These are phyloP conservation scores for Cephalotrichum gorgonifer DNA, from an alignment of 2,329 filamentous ascomycete species.

Conservation along the genomic window DNA sequence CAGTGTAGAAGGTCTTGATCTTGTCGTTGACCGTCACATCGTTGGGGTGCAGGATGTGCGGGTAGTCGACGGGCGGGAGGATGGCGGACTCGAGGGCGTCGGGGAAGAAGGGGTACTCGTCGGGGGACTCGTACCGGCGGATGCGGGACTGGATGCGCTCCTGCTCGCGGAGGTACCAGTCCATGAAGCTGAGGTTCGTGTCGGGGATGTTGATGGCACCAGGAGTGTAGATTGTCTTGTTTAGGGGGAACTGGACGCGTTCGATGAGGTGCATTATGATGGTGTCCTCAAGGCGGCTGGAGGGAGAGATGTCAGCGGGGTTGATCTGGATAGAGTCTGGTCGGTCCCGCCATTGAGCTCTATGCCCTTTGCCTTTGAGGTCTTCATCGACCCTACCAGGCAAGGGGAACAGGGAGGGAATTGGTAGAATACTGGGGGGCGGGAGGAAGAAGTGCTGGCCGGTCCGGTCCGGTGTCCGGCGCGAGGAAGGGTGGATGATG, in stretches of 20 bases:
- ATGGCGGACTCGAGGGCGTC: conserved; percentile 68
- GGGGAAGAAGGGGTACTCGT: conserved; percentile 97
- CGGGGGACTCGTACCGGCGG: conserved; percentile 87
- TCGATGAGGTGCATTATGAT: conserved; percentile 97
- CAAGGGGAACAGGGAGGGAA: no score
- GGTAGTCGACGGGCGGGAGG: conserved; percentile 81
- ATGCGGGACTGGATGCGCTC: conserved; percentile 87
- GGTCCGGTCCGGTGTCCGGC: no score
- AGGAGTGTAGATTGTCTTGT: conserved; percentile 74
- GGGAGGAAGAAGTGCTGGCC: not conserved
- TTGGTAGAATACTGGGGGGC: not conserved
- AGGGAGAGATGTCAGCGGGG: not conserved
- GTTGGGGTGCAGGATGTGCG: conserved; percentile 77
- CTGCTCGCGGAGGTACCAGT: conserved; percentile 87
- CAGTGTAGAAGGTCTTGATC: conserved; percentile 78
- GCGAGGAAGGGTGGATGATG: not conserved
- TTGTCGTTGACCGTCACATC: conserved; percentile 80
- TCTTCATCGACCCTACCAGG: no score
- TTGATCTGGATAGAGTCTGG: not conserved
- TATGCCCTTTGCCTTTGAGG: no score
- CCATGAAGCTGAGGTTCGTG: conserved; percentile 69
- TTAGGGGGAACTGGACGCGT: conserved; percentile 92
- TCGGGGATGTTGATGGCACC: conserved; percentile 71
- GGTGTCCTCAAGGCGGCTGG: conserved; percentile 88
- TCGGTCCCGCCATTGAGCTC: no score